phyloP scores from a whole-genome alignment of 148 eudicot species.

The Simmondsia chinensis region DNA sequence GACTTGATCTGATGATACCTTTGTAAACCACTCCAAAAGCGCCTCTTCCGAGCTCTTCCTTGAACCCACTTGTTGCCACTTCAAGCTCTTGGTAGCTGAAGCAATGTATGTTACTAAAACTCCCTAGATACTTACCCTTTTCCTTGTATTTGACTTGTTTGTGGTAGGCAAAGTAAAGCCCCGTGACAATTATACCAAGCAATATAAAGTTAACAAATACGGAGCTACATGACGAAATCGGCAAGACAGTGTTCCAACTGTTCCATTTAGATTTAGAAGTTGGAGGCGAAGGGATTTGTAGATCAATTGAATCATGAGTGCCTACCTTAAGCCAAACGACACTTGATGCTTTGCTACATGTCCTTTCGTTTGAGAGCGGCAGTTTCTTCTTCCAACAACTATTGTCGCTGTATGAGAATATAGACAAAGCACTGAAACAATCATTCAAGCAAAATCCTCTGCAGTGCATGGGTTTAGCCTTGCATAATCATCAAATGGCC shows the following conservation, averaged over 20 bases:
- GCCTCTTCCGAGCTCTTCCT: no score
- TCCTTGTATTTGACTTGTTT: neutral
- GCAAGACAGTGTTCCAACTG: conserved; percentile 6
- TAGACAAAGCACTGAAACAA: conserved; percentile 17
- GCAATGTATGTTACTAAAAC: conserved; percentile 11
- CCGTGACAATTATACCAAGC: conserved; percentile 6
- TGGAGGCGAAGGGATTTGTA: no score
- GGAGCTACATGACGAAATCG: conserved; percentile 16
- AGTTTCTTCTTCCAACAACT: conserved; percentile 31
- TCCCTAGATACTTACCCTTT: neutral
- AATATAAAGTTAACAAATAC: conserved; percentile 15
- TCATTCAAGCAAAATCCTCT: conserved; percentile 14
- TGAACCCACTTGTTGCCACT: conserved; percentile 25
- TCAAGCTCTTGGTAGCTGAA: conserved; percentile 25
- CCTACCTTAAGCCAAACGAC: conserved; percentile 20
- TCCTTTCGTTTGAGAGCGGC: conserved; percentile 26
- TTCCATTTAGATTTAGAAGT: no score
- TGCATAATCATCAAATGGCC: conserved; percentile 8
- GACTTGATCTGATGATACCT: conserved; percentile 25
- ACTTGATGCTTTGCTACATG: neutral
- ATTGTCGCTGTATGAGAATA: neutral
- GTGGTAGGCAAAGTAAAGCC: conserved; percentile 1
- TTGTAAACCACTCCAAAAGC: conserved; percentile 34
- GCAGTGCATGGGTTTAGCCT: no score
- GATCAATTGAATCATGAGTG: no score